Evolutionary conservation across 83 land plant genomes (phyloP).

Genomic region (Thuja plicata): DNA sequence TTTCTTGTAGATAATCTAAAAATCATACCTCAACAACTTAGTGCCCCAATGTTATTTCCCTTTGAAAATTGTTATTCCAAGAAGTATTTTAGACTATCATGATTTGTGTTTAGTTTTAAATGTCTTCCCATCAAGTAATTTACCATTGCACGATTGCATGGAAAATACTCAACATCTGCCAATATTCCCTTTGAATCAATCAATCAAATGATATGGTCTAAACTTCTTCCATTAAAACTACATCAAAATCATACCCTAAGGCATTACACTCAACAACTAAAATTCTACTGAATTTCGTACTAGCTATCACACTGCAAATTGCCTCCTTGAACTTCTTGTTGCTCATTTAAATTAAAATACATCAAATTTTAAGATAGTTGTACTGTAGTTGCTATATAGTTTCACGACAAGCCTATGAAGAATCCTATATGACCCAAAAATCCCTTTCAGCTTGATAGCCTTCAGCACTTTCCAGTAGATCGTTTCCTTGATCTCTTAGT

Average conservation of each 20-base stretch:
- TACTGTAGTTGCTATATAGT: neutral
- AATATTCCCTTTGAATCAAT: neutral
- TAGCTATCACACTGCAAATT: neutral
- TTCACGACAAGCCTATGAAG: neutral
- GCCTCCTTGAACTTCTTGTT: neutral
- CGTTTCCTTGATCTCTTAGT: neutral
- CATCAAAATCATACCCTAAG: neutral
- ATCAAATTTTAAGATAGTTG: neutral
- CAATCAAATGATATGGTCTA: neutral
- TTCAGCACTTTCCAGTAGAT: neutral
- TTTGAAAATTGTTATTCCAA: neutral
- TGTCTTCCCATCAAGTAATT: neutral
- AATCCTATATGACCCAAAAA: neutral
- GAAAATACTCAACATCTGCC: neutral
- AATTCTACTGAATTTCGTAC: neutral
- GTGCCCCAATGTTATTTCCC: neutral
- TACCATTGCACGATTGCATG: neutral
- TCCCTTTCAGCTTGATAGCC: neutral
- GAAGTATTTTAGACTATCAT: neutral
- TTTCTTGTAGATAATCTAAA: neutral
- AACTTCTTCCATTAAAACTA: neutral
- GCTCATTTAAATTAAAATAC: neutral
- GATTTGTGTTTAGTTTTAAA: neutral
- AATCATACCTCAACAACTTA: neutral
- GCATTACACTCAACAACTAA: neutral